Percentiles rank a stretch among this genome's conserved stretches.
phyloP scores from a whole-genome alignment of 176 grass and related monocot genomes.

The Lolium perenne region DNA sequence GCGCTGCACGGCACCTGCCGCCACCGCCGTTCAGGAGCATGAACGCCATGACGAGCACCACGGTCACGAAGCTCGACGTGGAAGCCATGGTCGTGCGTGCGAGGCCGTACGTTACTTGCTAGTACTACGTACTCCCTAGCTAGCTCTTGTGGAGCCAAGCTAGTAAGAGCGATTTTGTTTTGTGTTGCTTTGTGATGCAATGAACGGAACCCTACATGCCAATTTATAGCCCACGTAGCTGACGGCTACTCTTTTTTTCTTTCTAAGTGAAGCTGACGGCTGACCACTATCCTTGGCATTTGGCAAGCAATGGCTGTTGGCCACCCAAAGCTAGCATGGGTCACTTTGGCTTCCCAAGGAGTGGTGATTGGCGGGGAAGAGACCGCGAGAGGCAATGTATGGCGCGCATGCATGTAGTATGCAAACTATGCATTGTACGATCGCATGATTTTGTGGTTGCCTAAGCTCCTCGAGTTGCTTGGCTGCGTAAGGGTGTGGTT shows the following conservation, averaged over 20 bases:
- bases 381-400: background rate
- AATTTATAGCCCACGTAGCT: slow-evolving; percentile 37
- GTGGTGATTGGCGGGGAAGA: background rate
- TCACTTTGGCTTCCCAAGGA: background rate
- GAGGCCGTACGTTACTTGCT: background rate
- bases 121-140: no score
- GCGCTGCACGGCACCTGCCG: slow-evolving; percentile 35
- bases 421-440: background rate
- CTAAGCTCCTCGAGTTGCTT: background rate
- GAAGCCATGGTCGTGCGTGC: slow-evolving; percentile 34
- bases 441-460: background rate
- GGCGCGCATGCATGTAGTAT: background rate
- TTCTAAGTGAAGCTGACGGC: background rate
- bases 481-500: background rate
- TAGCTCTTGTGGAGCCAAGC: background rate
- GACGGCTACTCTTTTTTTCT: background rate
- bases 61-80: slow-evolving; percentile 17
- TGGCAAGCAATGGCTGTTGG: background rate
- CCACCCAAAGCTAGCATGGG: slow-evolving; percentile 37
- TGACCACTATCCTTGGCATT: background rate
- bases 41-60: slow-evolving; percentile 27
- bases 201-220: background rate
- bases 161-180: background rate
- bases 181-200: slow-evolving; percentile 6
- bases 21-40: background rate